Conservation (phyloP, 2,329 filamentous ascomycete genomes). For the Verticillium klebahnii region DNA sequence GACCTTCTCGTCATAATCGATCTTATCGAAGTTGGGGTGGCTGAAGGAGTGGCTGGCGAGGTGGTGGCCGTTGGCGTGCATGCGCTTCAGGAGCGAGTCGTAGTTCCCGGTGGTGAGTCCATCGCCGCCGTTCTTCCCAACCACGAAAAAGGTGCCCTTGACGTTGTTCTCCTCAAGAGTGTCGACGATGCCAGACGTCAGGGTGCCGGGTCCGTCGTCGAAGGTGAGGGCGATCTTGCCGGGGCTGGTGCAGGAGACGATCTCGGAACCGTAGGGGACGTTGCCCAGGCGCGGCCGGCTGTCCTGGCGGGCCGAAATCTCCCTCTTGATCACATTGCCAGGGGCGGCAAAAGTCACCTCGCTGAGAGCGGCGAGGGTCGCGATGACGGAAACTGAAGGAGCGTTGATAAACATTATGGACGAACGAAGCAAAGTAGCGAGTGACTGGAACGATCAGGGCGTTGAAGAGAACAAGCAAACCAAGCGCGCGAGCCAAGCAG, state of each 20-base stretch:
- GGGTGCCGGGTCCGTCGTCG: slow-evolving; percentile 30
- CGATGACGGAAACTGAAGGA: slow-evolving; percentile 10
- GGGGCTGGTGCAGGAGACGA: slow-evolving; percentile 23
- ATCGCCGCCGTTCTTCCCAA: slow-evolving; percentile 24
- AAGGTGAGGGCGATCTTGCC: slow-evolving; percentile 31
- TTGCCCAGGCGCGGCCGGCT: slow-evolving; percentile 21
- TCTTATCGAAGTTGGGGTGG: slow-evolving; percentile 35
- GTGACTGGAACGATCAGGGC: background rate
- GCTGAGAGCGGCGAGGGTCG: slow-evolving; percentile 6
- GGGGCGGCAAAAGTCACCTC: slow-evolving; percentile 6
- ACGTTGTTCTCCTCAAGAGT: slow-evolving; percentile 24
- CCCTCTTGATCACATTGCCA: slow-evolving; percentile 3
- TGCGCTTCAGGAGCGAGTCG: slow-evolving; percentile 35
- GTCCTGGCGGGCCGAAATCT: slow-evolving; percentile 7
- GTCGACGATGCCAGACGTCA: slow-evolving; percentile 28
- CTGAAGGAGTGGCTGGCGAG: slow-evolving; percentile 43
- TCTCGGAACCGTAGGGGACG: slow-evolving; percentile 27
- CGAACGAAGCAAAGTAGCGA: background rate
- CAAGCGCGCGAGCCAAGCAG: background rate
- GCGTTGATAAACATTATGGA: slow-evolving; percentile 12
- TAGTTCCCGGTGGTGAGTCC: slow-evolving; percentile 30
- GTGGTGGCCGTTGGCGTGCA: slow-evolving; percentile 40
- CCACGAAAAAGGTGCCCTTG: slow-evolving; percentile 32
- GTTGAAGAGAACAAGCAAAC: background rate
- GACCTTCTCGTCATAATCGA: slow-evolving; percentile 26